These are phyloP conservation scores for Aschersonia sp. DNA, from an alignment of 2,329 filamentous ascomycete genomes.

Conservation along the genomic window DNA sequence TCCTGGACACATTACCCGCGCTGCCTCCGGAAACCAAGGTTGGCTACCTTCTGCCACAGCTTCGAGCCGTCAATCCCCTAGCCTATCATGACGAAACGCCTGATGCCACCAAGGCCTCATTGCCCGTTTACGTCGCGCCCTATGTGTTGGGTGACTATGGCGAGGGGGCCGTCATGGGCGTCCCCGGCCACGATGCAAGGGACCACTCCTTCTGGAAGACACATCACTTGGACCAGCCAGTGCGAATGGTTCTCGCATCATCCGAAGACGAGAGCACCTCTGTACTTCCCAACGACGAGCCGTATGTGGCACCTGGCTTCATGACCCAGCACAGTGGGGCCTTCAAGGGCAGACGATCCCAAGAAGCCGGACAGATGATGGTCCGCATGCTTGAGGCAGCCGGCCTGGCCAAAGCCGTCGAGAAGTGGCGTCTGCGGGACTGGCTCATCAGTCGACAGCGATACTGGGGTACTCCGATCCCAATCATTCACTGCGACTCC, in stretches of 20 bases:
- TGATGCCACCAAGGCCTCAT: slow-evolving; percentile 33
- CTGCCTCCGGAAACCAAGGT: slow-evolving; percentile 42
- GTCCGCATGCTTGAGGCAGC: slow-evolving; percentile 39
- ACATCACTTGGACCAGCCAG: slow-evolving; percentile 44
- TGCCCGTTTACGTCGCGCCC: slow-evolving; percentile 69
- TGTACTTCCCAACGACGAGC: slow-evolving; percentile 31
- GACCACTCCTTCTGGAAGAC: slow-evolving; percentile 70
- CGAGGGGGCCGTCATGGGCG: slow-evolving; percentile 82
- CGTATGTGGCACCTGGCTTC: slow-evolving; percentile 50
- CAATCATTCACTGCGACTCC: slow-evolving; percentile 64
- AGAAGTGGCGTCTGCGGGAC: slow-evolving; percentile 71
- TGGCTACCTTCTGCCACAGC: slow-evolving; percentile 50
- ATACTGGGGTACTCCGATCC: slow-evolving; percentile 86
- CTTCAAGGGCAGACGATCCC: slow-evolving; percentile 49
- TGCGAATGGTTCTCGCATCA: slow-evolving; percentile 47
- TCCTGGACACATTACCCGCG: slow-evolving; percentile 47
- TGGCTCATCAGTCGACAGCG: slow-evolving; percentile 88
- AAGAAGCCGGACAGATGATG: slow-evolving; percentile 45
- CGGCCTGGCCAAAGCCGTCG: slow-evolving; percentile 43
- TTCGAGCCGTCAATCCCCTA: slow-evolving; percentile 53
- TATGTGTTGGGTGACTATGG: slow-evolving; percentile 80
- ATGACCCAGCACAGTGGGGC: slow-evolving; percentile 51
- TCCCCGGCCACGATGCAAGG: slow-evolving; percentile 68
- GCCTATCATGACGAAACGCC: slow-evolving; percentile 36
- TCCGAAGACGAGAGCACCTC: slow-evolving; percentile 32